phyloP scores from a whole-genome alignment of 345 rosid genomes.

The Crucihimalaya himalaica region DNA sequence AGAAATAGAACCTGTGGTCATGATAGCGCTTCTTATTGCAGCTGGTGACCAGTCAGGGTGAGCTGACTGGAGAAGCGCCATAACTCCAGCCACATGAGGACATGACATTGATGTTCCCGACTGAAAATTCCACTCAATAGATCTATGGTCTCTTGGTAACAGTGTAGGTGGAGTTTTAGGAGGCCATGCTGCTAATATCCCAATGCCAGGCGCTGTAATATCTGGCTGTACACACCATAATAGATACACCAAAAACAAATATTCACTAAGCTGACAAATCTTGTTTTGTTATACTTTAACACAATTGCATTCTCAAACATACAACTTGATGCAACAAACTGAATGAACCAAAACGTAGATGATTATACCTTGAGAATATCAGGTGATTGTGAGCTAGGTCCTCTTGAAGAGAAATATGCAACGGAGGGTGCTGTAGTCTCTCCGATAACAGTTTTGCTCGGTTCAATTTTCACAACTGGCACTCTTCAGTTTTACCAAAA shows the following conservation, averaged over 20 bases:
- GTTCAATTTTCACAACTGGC: conserved; percentile 46
- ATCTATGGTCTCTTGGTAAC: conserved; percentile 36
- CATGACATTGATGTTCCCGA: conserved; percentile 82
- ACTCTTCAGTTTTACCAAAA: conserved; percentile 42
- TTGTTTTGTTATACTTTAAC: background rate
- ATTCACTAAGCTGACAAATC: conserved; percentile 5
- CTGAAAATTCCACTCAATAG: conserved; percentile 58
- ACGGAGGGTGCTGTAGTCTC: conserved; percentile 60
- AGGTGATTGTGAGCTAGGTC: conserved; percentile 65
- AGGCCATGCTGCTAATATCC: conserved; percentile 78
- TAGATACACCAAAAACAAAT: conserved; percentile 3
- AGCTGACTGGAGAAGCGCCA: conserved; percentile 62
- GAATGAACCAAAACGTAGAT: background rate
- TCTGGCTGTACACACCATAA: conserved; percentile 55
- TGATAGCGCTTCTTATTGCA: conserved; percentile 68
- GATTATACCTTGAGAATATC: conserved; percentile 65
- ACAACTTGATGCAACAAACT: background rate
- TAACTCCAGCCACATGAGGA: conserved; percentile 71
- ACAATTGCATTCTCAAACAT: background rate
- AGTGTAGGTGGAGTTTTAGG: conserved; percentile 52
- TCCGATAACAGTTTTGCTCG: conserved; percentile 54
- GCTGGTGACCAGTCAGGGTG: conserved; percentile 77
- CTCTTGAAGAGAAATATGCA: conserved; percentile 67
- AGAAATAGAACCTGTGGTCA: conserved; percentile 59
- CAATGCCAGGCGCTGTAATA: conserved; percentile 65